phyloP scores from a whole-genome alignment of 495 filamentous ascomycete species.

The Penicillium steckii region DNA sequence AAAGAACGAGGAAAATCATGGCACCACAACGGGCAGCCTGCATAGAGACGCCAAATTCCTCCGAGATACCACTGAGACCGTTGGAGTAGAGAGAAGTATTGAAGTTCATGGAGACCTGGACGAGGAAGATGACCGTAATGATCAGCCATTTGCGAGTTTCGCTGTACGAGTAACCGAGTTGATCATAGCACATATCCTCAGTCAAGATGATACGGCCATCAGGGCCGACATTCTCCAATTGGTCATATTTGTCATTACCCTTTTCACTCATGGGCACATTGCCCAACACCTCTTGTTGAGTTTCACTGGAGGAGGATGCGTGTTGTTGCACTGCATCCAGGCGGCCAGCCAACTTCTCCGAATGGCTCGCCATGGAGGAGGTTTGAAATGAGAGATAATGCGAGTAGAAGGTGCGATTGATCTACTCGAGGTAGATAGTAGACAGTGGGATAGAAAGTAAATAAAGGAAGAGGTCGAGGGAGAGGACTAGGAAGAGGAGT shows the following conservation, averaged over 20 bases:
- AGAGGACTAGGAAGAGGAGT: no score
- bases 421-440: background rate
- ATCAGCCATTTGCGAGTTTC: constrained; percentile 58
- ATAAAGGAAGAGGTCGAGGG: no score
- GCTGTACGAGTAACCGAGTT: constrained; percentile 54
- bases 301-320: constrained; percentile 18
- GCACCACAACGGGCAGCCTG: constrained; percentile 54
- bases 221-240: constrained; percentile 27
- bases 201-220: constrained; percentile 45
- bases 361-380: constrained; percentile 13
- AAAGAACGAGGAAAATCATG: constrained; percentile 60
- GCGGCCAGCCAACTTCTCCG: constrained; percentile 23
- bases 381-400: background rate
- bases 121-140: constrained; percentile 57
- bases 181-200: constrained; percentile 57
- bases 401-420: no score
- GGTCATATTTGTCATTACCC: constrained; percentile 15
- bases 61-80: constrained; percentile 46
- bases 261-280: constrained; percentile 27
- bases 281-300: constrained; percentile 30
- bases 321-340: constrained; percentile 31
- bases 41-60: constrained; percentile 46
- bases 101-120: constrained; percentile 60
- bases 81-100: constrained; percentile 59
- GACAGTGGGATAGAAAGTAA: no score